phyloP scores from a whole-genome alignment of 768 basidiomycete genomes.

The Podaxis sp. region DNA sequence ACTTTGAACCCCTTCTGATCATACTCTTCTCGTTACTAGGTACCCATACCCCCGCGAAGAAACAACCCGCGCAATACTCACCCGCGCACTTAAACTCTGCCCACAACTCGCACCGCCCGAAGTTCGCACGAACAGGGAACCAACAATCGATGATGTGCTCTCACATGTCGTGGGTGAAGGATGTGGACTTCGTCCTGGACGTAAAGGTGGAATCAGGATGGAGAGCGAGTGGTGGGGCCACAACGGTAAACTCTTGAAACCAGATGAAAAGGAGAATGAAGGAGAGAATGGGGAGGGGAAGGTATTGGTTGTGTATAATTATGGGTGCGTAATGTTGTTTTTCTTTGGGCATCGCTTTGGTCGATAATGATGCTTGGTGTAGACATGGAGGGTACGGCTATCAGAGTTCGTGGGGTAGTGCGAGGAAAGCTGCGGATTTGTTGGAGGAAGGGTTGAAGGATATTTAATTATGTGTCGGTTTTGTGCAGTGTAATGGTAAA shows the following conservation, averaged over 20 bases:
- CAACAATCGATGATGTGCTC: conserved; percentile 49
- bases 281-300: conserved; percentile 15
- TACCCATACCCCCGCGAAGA: conserved; percentile 64
- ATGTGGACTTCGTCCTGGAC: conserved; percentile 52
- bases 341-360: not conserved
- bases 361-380: not conserved
- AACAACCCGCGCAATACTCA: conserved; percentile 59
- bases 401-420: conserved; percentile 24
- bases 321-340: conserved; percentile 28
- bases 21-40: conserved; percentile 33
- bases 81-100: conserved; percentile 48
- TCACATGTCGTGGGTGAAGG: conserved; percentile 52
- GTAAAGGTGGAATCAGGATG: conserved; percentile 62
- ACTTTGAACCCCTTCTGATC: not conserved
- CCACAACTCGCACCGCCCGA: conserved; percentile 60
- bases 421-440: conserved; percentile 19
- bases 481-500: too few species aligned
- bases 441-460: conserved; percentile 20
- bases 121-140: conserved; percentile 42
- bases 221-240: conserved; percentile 41
- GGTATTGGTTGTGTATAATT: conserved; percentile 30
- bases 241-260: conserved; percentile 21
- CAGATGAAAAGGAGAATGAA: conserved; percentile 23
- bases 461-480: not conserved
- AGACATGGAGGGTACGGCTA: conserved; percentile 26